Evolutionary conservation across 2,329 filamentous ascomycete genomes (phyloP), one percentile per base, ranked within the genome.

Genomic region (Podosphaera aphanis): DNA sequence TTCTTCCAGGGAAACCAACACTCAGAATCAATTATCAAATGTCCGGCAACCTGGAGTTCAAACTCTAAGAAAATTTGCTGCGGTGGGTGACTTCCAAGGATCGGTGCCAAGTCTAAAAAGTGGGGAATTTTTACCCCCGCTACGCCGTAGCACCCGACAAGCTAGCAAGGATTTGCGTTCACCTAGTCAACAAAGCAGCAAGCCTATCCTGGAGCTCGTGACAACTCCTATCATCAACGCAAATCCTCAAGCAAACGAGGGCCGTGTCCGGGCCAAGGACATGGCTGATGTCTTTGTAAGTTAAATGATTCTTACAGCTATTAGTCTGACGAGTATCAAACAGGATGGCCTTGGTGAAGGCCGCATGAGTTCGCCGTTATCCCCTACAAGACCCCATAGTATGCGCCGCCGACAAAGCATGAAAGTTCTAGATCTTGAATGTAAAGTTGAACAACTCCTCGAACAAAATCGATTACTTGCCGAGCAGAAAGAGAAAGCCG

Each of bases 321-420:
- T 20, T 35, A 23, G 3, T 18, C 8, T 41, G 3, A 35, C 46
- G 50, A 45, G 49, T 29, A 16, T 40, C 47, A 13, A 38, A 39
- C 41, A 94, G 86, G 85, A 93, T 73, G 88, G 84, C 65, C 86
- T 77, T 68, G 88, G 88, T 65, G 84, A 93, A 66, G 83, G 82
- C 63, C 83, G 73, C 59, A 73, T 81, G 60, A 78, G 78, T 60
- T 93, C 85, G 60, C 85, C 88, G 58, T 77, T 81, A 57, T 95
- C 90, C 57, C 90, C 90, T 46, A 93, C 84, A 55, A 78, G 88
- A 63, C 86, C 90, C 56, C 84, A 86, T 59, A 94, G 85, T 68
- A 82, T 98, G 73, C 86, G 88, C 56, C 86, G 88, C 60, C 83
- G 88, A 59, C 90, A 93, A 64, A 95, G 88, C 70, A 88, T 95